These are phyloP conservation scores for Sanghuangporus baumii DNA, from an alignment of 1,284 basidiomycete genomes.

Conservation along the genomic window DNA sequence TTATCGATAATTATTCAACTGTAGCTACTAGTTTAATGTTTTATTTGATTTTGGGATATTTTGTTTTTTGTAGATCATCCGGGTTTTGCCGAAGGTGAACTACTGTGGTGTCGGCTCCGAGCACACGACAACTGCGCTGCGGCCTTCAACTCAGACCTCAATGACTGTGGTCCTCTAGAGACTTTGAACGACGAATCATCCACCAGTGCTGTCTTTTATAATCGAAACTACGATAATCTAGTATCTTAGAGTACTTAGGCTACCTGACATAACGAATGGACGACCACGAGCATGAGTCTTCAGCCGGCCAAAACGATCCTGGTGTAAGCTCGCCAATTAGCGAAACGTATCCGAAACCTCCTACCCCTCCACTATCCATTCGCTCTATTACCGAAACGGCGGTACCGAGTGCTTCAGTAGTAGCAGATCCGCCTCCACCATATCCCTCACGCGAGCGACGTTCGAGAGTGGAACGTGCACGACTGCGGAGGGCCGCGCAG, in stretches of 20 bases:
- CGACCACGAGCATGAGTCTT: neutral
- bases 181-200: neutral
- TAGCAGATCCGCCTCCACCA: slow-evolving; percentile 58
- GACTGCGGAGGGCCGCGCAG: slow-evolving; percentile 27
- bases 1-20: neutral
- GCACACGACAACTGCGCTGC: neutral
- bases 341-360: slow-evolving; percentile 7
- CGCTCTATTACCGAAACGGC: neutral
- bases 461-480: slow-evolving; percentile 29
- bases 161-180: neutral
- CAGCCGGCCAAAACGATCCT: neutral
- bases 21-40: neutral
- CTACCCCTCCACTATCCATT: slow-evolving; percentile 2
- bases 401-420: slow-evolving; percentile 3
- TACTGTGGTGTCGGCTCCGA: neutral
- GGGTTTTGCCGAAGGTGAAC: neutral
- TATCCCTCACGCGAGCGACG: slow-evolving; percentile 56
- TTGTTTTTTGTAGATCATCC: neutral
- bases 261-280: neutral
- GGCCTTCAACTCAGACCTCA: neutral
- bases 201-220: neutral
- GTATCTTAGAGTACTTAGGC: neutral
- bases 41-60: neutral
- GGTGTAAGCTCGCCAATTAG: neutral
- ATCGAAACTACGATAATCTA: neutral